These are phyloP conservation scores for Plasmodium ovale DNA, from an alignment of 169 alveolate species.

Conservation along the genomic window DNA sequence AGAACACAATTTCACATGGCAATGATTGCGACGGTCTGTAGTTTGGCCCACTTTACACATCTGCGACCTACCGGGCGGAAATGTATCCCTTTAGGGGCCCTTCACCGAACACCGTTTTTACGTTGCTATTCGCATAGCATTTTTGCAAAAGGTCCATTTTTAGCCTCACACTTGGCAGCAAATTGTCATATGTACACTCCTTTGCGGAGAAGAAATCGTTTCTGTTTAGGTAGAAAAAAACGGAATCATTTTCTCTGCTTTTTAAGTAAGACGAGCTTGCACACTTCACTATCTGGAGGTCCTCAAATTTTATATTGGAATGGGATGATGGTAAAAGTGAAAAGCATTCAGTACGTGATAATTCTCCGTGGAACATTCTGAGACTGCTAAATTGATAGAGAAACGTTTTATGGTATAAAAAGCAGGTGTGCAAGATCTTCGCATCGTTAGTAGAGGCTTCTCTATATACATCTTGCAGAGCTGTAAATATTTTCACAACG, in stretches of 20 bases:
- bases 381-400: not conserved
- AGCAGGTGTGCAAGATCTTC: conserved; percentile 41
- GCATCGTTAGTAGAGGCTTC: conserved; percentile 18
- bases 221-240: conserved; percentile 28
- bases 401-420: conserved; percentile 18
- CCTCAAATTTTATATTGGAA: conserved; percentile 32
- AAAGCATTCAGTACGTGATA: conserved; percentile 14
- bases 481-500: conserved; percentile 3
- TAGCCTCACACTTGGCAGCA: conserved; percentile 19
- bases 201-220: conserved; percentile 57
- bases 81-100: not conserved
- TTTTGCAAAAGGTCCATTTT: conserved; percentile 7
- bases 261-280: conserved; percentile 58
- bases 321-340: conserved; percentile 58
- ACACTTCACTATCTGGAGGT: conserved; percentile 28
- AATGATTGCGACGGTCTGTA: too few species aligned
- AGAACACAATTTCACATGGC: too few species aligned
- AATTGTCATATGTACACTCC: conserved; percentile 12
- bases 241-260: not conserved
- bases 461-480: conserved; percentile 57
- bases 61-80: too few species aligned
- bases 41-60: too few species aligned
- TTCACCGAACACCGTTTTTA: conserved; percentile 6
- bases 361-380: conserved; percentile 1
- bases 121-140: not conserved